These are phyloP conservation scores for Chaetomium strumarium DNA, from an alignment of 2,329 filamentous ascomycete species.

Conservation along the genomic window DNA sequence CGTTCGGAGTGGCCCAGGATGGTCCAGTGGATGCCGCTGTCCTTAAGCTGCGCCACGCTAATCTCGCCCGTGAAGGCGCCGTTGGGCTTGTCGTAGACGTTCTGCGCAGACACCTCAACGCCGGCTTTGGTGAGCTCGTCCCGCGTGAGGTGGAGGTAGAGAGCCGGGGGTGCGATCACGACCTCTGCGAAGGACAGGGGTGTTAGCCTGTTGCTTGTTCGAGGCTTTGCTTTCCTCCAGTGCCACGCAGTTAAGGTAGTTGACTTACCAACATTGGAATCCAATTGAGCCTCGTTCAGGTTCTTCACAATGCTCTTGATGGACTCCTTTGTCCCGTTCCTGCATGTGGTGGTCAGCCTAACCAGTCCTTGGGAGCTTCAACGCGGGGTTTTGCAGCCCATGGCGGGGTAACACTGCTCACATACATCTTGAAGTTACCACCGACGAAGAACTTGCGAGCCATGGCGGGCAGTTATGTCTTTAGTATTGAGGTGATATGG, in stretches of 20 bases:
- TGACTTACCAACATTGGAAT: conserved; percentile 63
- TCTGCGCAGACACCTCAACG: conserved; percentile 87
- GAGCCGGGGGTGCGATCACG: conserved; percentile 81
- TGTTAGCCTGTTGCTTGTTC: conserved; percentile 2
- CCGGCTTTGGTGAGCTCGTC: conserved; percentile 63
- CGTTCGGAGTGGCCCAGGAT: conserved; percentile 95
- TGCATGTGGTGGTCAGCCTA: conserved; percentile 35
- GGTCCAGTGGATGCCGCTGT: conserved; percentile 81
- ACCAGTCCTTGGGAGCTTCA: conserved; percentile 20
- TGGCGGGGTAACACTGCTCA: conserved; percentile 28
- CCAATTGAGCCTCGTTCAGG: conserved; percentile 79
- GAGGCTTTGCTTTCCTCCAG: not conserved
- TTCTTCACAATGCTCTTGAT: conserved; percentile 87
- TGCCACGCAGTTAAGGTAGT: not conserved
- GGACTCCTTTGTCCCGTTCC: conserved; percentile 88
- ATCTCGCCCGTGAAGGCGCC: conserved; percentile 98
- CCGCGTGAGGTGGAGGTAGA: conserved; percentile 86
- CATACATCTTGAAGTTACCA: conserved; percentile 99
- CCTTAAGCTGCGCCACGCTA: conserved; percentile 83
- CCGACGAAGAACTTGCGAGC: conserved; percentile 95
- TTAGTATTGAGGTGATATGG: conserved; percentile 4
- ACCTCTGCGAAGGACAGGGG: conserved; percentile 58
- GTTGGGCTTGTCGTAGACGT: conserved; percentile 95
- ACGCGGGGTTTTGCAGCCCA: conserved; percentile 26
- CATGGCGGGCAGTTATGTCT: conserved; percentile 56